Conservation (phyloP, 1,139 yeast genomes). For the Ogataea hybrid region DNA sequence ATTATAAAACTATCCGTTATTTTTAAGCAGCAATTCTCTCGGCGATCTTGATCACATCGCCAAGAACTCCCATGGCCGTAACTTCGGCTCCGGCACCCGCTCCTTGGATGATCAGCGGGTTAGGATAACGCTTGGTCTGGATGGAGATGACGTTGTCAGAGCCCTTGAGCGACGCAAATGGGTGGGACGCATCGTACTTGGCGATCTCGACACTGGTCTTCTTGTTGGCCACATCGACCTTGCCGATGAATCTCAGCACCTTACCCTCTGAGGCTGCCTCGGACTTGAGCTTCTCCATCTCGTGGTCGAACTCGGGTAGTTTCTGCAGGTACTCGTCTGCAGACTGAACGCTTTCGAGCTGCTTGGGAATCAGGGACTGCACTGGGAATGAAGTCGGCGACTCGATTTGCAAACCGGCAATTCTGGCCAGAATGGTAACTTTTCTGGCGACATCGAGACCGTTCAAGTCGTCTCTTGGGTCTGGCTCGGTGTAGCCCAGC, state of each 20-base stretch:
- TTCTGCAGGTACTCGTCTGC: constrained; percentile 77
- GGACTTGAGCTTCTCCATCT: constrained; percentile 71
- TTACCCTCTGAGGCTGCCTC: constrained; percentile 82
- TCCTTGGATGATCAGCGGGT: constrained; percentile 94
- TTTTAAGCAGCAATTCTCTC: constrained; percentile 59
- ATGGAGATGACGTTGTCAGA: constrained; percentile 94
- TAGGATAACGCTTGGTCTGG: constrained; percentile 85
- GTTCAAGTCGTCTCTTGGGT: constrained; percentile 97
- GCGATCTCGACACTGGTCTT: constrained; percentile 84
- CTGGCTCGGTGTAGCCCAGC: constrained; percentile 97
- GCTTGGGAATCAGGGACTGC: constrained; percentile 86
- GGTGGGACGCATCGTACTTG: constrained; percentile 82
- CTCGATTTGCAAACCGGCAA: constrained; percentile 80
- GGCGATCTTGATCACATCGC: constrained; percentile 87
- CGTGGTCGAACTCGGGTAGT: constrained; percentile 79
- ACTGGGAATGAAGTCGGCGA: constrained; percentile 97
- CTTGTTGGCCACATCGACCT: constrained; percentile 70
- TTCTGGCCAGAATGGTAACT: constrained; percentile 91
- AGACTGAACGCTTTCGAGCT: constrained; percentile 68
- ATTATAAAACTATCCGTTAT: constrained; percentile 7
- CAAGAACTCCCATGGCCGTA: constrained; percentile 97
- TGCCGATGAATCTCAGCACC: constrained; percentile 91
- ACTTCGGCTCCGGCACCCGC: constrained; percentile 99
- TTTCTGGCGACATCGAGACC: constrained; percentile 98
- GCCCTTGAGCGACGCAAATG: constrained; percentile 93